phyloP scores from a whole-genome alignment of 345 rosid species.

The Gossypium bickii region DNA sequence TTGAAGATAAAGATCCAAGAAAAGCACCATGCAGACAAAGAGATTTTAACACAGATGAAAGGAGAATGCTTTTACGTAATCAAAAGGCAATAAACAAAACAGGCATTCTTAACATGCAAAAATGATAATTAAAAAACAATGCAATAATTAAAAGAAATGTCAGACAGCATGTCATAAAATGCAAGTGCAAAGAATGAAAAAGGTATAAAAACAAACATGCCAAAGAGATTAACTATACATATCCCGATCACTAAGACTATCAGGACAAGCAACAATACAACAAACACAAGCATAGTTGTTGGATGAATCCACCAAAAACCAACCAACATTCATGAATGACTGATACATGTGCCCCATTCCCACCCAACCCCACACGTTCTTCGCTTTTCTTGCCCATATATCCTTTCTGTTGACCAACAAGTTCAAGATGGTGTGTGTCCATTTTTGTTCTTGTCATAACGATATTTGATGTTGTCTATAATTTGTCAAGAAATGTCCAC shows the following conservation, averaged over 20 bases:
- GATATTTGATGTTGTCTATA: background rate
- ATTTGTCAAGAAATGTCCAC: background rate
- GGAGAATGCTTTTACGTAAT: background rate
- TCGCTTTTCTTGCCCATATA: background rate
- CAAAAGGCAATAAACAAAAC: background rate
- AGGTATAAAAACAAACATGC: background rate
- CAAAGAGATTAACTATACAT: background rate
- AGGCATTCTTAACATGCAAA: conserved; percentile 3
- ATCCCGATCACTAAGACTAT: background rate
- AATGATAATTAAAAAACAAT: background rate
- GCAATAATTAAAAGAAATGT: background rate
- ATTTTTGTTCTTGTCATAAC: background rate
- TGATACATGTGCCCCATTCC: background rate
- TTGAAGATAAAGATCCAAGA: background rate
- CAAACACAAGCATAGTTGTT: background rate
- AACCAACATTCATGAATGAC: background rate
- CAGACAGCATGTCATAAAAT: background rate
- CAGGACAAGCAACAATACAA: background rate
- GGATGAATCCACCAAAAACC: background rate
- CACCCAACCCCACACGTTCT: background rate
- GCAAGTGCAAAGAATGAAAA: background rate
- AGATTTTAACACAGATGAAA: background rate
- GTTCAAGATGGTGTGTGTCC: background rate
- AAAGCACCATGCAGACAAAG: background rate
- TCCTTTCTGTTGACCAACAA: background rate